A percentile compares a stretch with the other conserved stretches of the same genome.
Evolutionary conservation across 106 monocot species (phyloP).

Genomic region (Apostasia shenzhenica): DNA sequence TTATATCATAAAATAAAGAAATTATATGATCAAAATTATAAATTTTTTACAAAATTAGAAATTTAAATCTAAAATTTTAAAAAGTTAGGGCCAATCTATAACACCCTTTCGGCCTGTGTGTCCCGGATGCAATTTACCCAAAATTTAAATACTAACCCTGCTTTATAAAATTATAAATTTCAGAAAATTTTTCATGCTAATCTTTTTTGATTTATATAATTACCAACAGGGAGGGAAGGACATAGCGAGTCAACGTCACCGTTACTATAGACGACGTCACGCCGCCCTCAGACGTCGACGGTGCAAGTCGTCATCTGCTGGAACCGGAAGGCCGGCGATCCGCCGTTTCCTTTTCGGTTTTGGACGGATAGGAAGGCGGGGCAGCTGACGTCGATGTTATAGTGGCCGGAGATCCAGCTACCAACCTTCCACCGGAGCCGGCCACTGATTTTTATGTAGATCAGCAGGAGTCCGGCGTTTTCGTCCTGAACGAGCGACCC

Average conservation of each 20-base stretch:
- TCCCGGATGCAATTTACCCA: too few species aligned
- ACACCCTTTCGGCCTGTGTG: too few species aligned
- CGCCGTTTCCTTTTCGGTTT: neutral
- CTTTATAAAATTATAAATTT: too few species aligned
- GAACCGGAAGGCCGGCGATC: slow-evolving; percentile 15
- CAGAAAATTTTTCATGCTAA: too few species aligned
- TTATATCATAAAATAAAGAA: too few species aligned
- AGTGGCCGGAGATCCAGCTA: slow-evolving; percentile 42
- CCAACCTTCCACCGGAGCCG: slow-evolving; percentile 62
- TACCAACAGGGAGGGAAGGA: neutral
- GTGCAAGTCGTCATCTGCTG: slow-evolving; percentile 33
- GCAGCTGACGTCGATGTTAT: slow-evolving; percentile 34
- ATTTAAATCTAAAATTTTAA: too few species aligned
- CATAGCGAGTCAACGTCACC: neutral
- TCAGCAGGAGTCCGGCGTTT: slow-evolving; percentile 24
- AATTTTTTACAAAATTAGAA: too few species aligned
- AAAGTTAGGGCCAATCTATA: too few species aligned
- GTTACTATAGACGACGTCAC: too few species aligned
- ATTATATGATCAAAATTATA: too few species aligned
- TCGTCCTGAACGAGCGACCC: slow-evolving; percentile 20
- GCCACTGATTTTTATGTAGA: slow-evolving; percentile 39
- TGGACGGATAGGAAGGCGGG: slow-evolving; percentile 24
- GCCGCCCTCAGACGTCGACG: slow-evolving; percentile 32
- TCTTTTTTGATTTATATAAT: neutral
- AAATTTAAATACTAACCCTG: too few species aligned